Percentiles rank a stretch among this genome's conserved stretches.
Evolutionary conservation across 805 yeast species (phyloP).

Genomic region (Ogataea nitratoaversa): DNA sequence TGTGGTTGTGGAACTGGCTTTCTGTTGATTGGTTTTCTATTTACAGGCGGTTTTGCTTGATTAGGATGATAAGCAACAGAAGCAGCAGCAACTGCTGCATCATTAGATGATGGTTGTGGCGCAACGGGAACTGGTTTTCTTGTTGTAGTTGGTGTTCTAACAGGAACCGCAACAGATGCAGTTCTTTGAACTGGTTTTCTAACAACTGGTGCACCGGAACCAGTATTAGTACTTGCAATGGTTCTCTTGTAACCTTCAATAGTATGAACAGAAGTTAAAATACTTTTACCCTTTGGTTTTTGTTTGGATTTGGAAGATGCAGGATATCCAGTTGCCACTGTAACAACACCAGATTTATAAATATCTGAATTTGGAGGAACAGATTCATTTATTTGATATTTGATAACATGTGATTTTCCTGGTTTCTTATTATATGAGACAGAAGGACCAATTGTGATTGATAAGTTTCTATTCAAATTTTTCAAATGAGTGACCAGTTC

Average conservation of each 20-base stretch:
- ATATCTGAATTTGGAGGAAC: conserved; percentile 65
- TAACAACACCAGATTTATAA: conserved; percentile 86
- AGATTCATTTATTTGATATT: conserved; percentile 56
- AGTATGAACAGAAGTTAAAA: conserved; percentile 22
- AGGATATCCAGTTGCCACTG: conserved; percentile 76
- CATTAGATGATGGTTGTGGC: conserved; percentile 7
- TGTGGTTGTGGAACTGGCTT: conserved; percentile 21
- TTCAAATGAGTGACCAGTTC: conserved; percentile 77
- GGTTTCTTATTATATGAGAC: conserved; percentile 88
- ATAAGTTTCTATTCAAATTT: conserved; percentile 51
- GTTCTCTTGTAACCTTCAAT: conserved; percentile 25
- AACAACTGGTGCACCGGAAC: conserved; percentile 6
- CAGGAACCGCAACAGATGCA: conserved; percentile 35
- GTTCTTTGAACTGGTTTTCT: conserved; percentile 23
- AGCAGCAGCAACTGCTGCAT: conserved; percentile 27
- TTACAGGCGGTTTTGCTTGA: conserved; percentile 22
- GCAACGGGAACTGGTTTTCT: conserved; percentile 19
- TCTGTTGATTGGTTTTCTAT: conserved; percentile 27
- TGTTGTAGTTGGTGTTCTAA: neutral
- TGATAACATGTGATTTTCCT: conserved; percentile 70
- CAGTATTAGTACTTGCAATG: conserved; percentile 10
- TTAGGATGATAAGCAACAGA: conserved; percentile 41
- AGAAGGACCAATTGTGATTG: conserved; percentile 63
- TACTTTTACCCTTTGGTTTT: conserved; percentile 60
- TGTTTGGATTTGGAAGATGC: conserved; percentile 65